These are phyloP conservation scores for Coelastrella sp. DNA, from an alignment of 139 green algal genomes.

Conservation along the genomic window DNA sequence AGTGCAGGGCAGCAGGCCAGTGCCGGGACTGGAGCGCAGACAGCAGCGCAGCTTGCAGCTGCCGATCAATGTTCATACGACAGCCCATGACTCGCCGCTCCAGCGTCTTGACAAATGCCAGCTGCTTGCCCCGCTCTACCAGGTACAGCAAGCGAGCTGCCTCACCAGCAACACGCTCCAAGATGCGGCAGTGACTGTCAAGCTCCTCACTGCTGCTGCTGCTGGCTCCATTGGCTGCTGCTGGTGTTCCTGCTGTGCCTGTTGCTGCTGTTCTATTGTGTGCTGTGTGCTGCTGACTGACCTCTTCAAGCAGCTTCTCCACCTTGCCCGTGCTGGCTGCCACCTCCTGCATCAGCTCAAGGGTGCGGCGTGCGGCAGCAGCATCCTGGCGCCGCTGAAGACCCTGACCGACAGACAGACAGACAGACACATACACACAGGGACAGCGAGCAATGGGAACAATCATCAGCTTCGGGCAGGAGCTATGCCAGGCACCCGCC, in stretches of 20 bases:
- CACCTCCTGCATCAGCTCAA: conserved; percentile 92
- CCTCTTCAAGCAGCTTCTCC: conserved; percentile 93
- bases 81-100: conserved; percentile 70
- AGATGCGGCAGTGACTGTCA: conserved; percentile 71
- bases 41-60: conserved; percentile 64
- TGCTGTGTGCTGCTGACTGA: conserved; percentile 48
- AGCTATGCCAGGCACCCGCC: not conserved
- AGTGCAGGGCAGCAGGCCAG: conserved; percentile 64
- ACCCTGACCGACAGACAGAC: conserved; percentile 44
- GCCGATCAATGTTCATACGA: conserved; percentile 56
- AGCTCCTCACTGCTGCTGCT: conserved; percentile 55
- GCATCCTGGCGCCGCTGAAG: conserved; percentile 78
- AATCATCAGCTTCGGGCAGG: not conserved
- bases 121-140: conserved; percentile 72
- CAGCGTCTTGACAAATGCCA: conserved; percentile 84
- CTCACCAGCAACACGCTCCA: conserved; percentile 92
- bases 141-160: conserved; percentile 90
- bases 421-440: not conserved
- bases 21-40: conserved; percentile 53
- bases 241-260: conserved; percentile 29
- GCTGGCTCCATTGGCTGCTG: not conserved
- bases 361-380: conserved; percentile 72
- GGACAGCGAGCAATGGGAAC: not conserved
- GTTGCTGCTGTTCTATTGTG: not conserved
- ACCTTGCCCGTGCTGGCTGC: conserved; percentile 90